Evolutionary conservation across 179 eudicot genomes (phyloP), one percentile per base, ranked within the genome.

Genomic region (Spinacia oleracea): DNA sequence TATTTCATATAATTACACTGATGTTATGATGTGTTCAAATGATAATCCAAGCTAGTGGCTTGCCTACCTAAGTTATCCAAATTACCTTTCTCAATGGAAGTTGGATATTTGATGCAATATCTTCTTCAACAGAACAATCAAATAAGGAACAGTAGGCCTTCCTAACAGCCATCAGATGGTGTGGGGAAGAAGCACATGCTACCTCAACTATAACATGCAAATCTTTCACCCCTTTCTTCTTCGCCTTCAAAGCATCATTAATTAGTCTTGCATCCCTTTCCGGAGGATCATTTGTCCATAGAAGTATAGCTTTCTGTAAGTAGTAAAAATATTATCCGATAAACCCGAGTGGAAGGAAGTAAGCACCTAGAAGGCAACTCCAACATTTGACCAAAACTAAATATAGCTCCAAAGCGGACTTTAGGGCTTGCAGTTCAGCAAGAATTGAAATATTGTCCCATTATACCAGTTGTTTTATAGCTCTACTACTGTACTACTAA

Each of bases 251-350:
- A 73, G 95, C 93, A 20, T 88, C 79, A 29, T 90, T 85, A 11
- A 84, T 91, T 34, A 93, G 76, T 85, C 89, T 85, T 42, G 98
- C 97, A 73, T 92, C 98, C 80, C 98, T 87, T 74, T 93, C 98
- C 11, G 88, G 10, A 34, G 92, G 90, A 80, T 90, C 97, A 68
- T 88, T 84, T 70, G 86, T 82, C 98, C 98, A 93, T 78, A 88
- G 76, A 58, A 82, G 71, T 78, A 93, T 76, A 25, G 93, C 98
- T 80, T 88, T 87, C 98, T 93, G 92, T 78, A 59, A 10, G 40
- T 58, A 46, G 32, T 72, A 56, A 55, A 40, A 40, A 16, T 10
- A 43, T 46, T 27, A 29, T 51, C 53, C 43, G 60, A 64, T 38
- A 66, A 46, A 34, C n/a, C 14, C 18, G 63, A 64, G 42, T 42